Percentiles rank a stretch among this genome's conserved stretches.
These are phyloP conservation scores for Myxozyma nipponensis DNA, from an alignment of 805 yeast species.

Conservation along the genomic window DNA sequence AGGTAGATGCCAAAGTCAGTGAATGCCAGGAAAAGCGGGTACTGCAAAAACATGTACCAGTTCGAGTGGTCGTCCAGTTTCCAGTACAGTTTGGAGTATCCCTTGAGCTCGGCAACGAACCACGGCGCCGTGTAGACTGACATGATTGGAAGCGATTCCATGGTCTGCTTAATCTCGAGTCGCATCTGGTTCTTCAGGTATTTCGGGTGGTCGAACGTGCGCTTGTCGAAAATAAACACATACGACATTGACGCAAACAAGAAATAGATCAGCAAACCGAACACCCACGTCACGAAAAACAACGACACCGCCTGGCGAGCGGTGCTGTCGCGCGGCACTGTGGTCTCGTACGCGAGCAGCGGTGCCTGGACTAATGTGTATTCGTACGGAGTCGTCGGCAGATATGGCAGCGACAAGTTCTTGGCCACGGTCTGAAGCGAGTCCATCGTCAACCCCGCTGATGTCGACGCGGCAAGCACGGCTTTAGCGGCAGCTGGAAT, in stretches of 20 bases:
- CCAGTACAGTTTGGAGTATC: conserved; percentile 76
- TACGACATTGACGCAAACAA: conserved; percentile 74
- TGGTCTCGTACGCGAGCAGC: conserved; percentile 41
- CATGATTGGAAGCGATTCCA: conserved; percentile 84
- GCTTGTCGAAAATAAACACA: conserved; percentile 74
- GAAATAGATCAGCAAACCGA: conserved; percentile 84
- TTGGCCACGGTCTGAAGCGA: conserved; percentile 46
- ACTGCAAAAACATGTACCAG: conserved; percentile 62
- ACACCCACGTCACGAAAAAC: conserved; percentile 64
- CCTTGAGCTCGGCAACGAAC: conserved; percentile 78
- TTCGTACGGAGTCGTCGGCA: conserved; percentile 22
- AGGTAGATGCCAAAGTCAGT: conserved; percentile 91
- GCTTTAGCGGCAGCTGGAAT: conserved; percentile 12
- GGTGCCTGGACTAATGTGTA: conserved; percentile 19
- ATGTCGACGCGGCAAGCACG: conserved; percentile 51
- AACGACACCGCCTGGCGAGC: conserved; percentile 69
- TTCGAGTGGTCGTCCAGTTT: conserved; percentile 63
- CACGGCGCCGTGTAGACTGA: conserved; percentile 83
- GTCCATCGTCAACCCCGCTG: conserved; percentile 47
- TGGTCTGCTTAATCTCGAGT: conserved; percentile 74
- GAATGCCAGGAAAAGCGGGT: conserved; percentile 79
- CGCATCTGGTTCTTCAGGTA: conserved; percentile 90
- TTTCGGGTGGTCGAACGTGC: conserved; percentile 91
- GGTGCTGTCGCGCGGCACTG: conserved; percentile 66
- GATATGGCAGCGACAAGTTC: conserved; percentile 21